These are phyloP conservation scores for Fusarium praegraminearum DNA, from an alignment of 2,329 filamentous ascomycete genomes.

Conservation along the genomic window DNA sequence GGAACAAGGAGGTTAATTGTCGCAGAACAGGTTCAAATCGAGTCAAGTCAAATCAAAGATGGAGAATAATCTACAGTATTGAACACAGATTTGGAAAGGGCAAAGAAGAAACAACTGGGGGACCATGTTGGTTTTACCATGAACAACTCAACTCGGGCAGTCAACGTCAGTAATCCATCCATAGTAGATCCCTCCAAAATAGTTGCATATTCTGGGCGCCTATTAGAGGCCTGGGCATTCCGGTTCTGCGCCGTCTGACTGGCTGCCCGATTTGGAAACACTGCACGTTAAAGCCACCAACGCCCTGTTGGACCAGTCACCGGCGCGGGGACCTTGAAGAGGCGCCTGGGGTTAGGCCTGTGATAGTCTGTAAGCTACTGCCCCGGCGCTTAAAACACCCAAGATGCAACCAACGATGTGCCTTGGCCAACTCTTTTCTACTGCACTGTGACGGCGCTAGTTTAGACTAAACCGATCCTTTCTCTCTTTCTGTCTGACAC, in stretches of 20 bases:
- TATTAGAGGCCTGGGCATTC: constrained; percentile 42
- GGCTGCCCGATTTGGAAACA: constrained; percentile 48
- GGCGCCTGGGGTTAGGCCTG: constrained; percentile 20
- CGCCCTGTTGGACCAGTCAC: constrained; percentile 9
- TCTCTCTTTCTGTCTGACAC: constrained; percentile 8
- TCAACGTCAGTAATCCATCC: constrained; percentile 5
- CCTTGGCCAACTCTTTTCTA: constrained; percentile 25
- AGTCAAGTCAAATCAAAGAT: neutral
- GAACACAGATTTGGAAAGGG: neutral
- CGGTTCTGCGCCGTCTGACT: constrained; percentile 36
- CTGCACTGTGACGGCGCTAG: constrained; percentile 49
- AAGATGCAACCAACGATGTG: constrained; percentile 39
- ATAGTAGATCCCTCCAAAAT: neutral
- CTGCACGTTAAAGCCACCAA: constrained; percentile 38
- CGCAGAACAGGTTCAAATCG: constrained; percentile 19
- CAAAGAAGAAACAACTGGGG: constrained; percentile 23
- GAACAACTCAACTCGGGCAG: constrained; percentile 3
- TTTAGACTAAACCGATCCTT: constrained; percentile 21
- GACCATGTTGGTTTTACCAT: constrained; percentile 30
- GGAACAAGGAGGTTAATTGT: constrained; percentile 33
- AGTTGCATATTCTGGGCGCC: constrained; percentile 34
- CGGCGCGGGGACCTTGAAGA: constrained; percentile 21
- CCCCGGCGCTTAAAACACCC: constrained; percentile 42
- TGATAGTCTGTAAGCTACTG: constrained; percentile 9
- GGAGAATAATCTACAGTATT: neutral